Base-by-base conservation (phyloP, 495 filamentous ascomycete species). In the Cladorrhinum samala region DNA sequence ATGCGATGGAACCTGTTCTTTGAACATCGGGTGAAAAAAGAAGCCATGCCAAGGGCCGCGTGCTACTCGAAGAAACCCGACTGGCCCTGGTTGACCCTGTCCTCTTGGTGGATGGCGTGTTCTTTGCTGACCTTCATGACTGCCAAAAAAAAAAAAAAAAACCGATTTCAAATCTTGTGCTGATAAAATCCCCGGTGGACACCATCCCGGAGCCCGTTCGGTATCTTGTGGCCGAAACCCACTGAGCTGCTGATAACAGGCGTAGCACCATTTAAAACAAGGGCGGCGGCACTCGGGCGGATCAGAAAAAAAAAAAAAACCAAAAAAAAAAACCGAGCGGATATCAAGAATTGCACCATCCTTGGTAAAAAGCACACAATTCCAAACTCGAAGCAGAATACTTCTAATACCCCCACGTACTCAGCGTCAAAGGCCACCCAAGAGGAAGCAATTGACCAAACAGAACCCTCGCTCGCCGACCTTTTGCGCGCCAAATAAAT, bases 361-460 rank as follows among this genome's bases (percentile, higher is more conserved):
- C 46, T 14, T 14, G n/a, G 13, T 2, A 13, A 2, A 51, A 46
- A 46, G 18, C 48, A 33, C 53, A 46, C 40, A 46, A 43, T 11
- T 30, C 24, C 16, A 40, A 23, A 8, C 4, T 39, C 18, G 44
- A 11, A 20, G 52, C 19, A 47, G n/a, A 47, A 16, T 27, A 17
- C 23, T 49, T 33, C 46, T 17, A 49, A 38, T 21, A 38, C 47
- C 41, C 30, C 30, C 48, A 39, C 9, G 36, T 14, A 36, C n/a
- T n/a, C 3, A 9, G 11, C 7, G 18, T 19, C 3, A 42, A 21
- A 41, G 3, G 19, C 4, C 17, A 45, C 39, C 16, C 20, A 20
- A 33, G 5, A 19, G 19, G 20, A 9, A 27, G 14, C 55, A 38
- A 53, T 57, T 57, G 55, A 53, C 55, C 49, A 57, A 52, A 57